A percentile compares a stretch with the other conserved stretches of the same genome.
phyloP scores from a whole-genome alignment of 768 basidiomycete genomes.

The Cystofilobasidium ferigula region DNA sequence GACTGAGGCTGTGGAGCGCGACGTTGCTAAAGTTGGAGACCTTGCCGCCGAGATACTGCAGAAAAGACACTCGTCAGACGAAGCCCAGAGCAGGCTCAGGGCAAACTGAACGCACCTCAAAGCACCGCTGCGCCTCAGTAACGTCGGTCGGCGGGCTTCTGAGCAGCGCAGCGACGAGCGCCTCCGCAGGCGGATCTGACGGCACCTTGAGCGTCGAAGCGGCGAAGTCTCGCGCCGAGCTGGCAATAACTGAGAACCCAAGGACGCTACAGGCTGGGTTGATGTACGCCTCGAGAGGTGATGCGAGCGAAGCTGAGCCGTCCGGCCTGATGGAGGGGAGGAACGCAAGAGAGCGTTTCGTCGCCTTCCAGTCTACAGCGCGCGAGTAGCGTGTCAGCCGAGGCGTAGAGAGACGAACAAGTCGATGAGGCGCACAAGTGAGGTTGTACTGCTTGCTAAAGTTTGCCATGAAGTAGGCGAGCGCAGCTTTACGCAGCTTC shows the following conservation, averaged over 20 bases:
- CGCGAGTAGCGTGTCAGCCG: conserved; percentile 47
- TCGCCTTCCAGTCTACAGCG: conserved; percentile 43
- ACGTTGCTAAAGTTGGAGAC: conserved; percentile 37
- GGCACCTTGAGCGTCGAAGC: conserved; percentile 55
- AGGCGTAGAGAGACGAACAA: neutral
- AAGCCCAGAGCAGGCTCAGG: no score
- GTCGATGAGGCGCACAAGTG: conserved; percentile 26
- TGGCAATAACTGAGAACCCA: conserved; percentile 63
- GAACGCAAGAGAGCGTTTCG: conserved; percentile 49
- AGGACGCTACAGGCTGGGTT: conserved; percentile 56
- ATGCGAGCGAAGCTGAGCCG: conserved; percentile 47
- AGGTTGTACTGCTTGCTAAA: conserved; percentile 46
- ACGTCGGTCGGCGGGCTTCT: conserved; percentile 51
- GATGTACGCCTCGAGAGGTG: conserved; percentile 61
- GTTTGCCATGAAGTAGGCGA: conserved; percentile 75
- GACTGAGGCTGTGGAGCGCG: conserved; percentile 52
- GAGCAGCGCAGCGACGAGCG: conserved; percentile 52
- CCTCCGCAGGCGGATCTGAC: conserved; percentile 55
- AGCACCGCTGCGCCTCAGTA: conserved; percentile 53
- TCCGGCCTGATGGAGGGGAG: conserved; percentile 59
- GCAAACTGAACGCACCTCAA: conserved; percentile 45
- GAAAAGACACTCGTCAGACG: no score
- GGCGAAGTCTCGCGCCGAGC: conserved; percentile 33
- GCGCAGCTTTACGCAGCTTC: conserved; percentile 48
- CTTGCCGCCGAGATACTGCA: conserved; percentile 41